Evolutionary conservation across 768 basidiomycete genomes (phyloP).

Genomic region (Suillus placidus): DNA sequence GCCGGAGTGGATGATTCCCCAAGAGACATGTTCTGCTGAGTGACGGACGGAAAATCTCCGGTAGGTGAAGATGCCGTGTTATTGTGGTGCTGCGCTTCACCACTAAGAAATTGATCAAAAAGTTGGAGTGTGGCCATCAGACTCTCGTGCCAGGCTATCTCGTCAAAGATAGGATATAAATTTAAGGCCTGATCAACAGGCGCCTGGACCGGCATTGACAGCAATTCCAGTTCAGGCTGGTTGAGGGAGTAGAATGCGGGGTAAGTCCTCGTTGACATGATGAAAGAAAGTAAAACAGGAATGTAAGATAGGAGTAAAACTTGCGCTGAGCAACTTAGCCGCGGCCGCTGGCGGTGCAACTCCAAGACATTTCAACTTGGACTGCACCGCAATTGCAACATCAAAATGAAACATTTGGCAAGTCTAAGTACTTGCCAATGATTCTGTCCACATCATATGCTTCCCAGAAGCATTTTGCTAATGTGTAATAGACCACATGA

Average conservation of each 20-base stretch:
- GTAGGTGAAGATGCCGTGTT: neutral
- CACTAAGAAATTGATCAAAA: neutral
- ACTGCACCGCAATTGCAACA: neutral
- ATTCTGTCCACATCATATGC: neutral
- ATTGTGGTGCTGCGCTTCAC: neutral
- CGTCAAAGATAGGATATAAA: neutral
- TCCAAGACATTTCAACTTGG: neutral
- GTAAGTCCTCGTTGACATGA: neutral
- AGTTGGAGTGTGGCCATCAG: neutral
- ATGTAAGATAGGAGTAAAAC: neutral
- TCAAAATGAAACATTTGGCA: neutral
- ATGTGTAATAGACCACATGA: neutral
- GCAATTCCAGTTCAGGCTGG: neutral
- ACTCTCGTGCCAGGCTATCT: neutral
- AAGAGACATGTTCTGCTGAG: neutral
- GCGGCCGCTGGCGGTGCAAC: neutral
- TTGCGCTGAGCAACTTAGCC: too few relatives aligned
- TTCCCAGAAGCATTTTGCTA: neutral
- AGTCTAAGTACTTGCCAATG: neutral
- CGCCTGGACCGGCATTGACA: neutral
- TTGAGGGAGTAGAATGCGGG: constrained; percentile 5
- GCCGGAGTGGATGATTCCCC: neutral
- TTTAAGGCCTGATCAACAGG: neutral
- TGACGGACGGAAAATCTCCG: too few relatives aligned
- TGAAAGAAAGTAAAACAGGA: neutral